phyloP scores from a whole-genome alignment of 2,329 filamentous ascomycete genomes.

The Aspergillus tanneri region DNA sequence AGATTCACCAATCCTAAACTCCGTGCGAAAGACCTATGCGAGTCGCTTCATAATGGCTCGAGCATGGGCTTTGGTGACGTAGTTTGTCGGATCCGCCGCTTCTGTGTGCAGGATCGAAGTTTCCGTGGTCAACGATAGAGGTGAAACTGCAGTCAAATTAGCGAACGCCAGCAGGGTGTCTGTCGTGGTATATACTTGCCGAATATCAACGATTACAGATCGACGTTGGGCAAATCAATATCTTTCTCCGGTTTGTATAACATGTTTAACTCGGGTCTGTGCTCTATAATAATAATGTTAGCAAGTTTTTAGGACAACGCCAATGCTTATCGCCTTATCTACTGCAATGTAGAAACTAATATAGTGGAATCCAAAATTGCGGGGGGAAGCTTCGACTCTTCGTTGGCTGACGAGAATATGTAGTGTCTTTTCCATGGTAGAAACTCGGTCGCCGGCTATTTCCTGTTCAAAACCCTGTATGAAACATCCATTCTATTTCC shows the following conservation, averaged over 20 bases:
- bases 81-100: slow-evolving; percentile 55
- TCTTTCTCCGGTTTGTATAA: slow-evolving; percentile 17
- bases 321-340: too few species aligned
- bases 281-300: too few species aligned
- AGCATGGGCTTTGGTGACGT: slow-evolving; percentile 54
- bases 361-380: too few species aligned
- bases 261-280: too few species aligned
- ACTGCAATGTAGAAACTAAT: too few species aligned
- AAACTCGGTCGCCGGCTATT: neutral
- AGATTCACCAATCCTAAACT: slow-evolving; percentile 53
- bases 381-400: too few species aligned
- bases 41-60: slow-evolving; percentile 53
- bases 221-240: slow-evolving; percentile 14
- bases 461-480: neutral
- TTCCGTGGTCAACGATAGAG: slow-evolving; percentile 32
- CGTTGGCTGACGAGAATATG: too few species aligned
- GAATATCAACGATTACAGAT: slow-evolving; percentile 15
- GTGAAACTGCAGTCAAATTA: slow-evolving; percentile 8
- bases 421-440: neutral
- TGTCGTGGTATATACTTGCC: slow-evolving; percentile 1
- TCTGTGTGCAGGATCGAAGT: slow-evolving; percentile 58
- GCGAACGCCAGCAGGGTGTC: neutral
- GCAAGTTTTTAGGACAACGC: too few species aligned
- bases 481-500: too few species aligned
- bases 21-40: slow-evolving; percentile 56